Evolutionary conservation across 148 eudicot genomes (phyloP).

Genomic region (Persicaria maculosa): DNA sequence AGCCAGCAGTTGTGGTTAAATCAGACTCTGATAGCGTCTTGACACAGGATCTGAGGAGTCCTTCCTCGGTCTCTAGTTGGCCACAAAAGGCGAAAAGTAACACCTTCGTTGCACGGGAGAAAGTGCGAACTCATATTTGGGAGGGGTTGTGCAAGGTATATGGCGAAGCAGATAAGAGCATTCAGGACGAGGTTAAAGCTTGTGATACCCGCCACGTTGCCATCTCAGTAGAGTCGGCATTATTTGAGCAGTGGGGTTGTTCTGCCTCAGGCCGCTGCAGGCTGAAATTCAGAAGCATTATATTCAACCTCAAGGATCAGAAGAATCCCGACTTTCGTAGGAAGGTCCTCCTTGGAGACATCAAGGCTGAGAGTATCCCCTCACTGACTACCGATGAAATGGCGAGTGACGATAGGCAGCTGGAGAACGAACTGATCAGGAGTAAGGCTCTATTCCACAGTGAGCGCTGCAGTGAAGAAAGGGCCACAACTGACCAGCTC

Average conservation of each 20-base stretch:
- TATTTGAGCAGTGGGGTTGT: constrained; percentile 57
- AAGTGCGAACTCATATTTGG: constrained; percentile 38
- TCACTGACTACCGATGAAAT: constrained; percentile 40
- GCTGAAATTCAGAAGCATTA: constrained; percentile 44
- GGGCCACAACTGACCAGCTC: constrained; percentile 56
- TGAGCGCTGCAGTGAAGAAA: constrained; percentile 41
- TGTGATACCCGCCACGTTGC: constrained; percentile 51
- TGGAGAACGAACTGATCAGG: constrained; percentile 39
- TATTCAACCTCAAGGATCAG: constrained; percentile 49
- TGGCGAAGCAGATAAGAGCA: constrained; percentile 34
- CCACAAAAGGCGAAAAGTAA: constrained; percentile 50
- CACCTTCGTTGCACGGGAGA: constrained; percentile 38
- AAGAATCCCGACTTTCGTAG: constrained; percentile 61
- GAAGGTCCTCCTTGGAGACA: constrained; percentile 43
- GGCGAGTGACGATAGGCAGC: constrained; percentile 53
- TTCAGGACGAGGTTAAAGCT: constrained; percentile 34
- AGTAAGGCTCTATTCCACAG: constrained; percentile 48
- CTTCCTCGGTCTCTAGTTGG: constrained; percentile 21
- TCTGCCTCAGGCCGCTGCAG: constrained; percentile 41
- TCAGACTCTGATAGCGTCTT: constrained; percentile 17
- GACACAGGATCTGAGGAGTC: constrained; percentile 14
- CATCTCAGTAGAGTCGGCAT: constrained; percentile 40
- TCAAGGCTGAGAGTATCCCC: constrained; percentile 36
- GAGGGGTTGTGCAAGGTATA: constrained; percentile 43
- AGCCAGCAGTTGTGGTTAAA: constrained; percentile 29